These are phyloP conservation scores for Nigrospora oryzae DNA, from an alignment of 2,329 filamentous ascomycete genomes.

Conservation along the genomic window DNA sequence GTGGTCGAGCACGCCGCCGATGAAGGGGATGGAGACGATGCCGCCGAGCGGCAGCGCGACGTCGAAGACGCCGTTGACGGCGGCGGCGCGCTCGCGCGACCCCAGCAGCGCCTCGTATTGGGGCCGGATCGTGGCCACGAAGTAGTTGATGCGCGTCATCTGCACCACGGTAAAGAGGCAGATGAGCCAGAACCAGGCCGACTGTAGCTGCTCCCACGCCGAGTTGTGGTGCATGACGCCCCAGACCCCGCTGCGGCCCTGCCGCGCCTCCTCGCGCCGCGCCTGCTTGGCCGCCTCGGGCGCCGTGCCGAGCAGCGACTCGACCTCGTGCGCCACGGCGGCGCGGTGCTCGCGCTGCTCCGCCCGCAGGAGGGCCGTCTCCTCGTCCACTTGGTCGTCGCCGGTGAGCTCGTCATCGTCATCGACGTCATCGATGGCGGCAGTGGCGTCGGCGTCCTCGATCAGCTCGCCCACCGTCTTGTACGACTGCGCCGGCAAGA, in stretches of 20 bases:
- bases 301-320: conserved; percentile 58
- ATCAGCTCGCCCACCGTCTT: conserved; percentile 81
- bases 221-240: conserved; percentile 71
- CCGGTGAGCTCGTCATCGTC: conserved; percentile 20
- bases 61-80: conserved; percentile 80
- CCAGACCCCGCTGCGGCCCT: conserved; percentile 71
- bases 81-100: conserved; percentile 49
- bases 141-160: conserved; percentile 84
- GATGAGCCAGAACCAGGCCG: conserved; percentile 79
- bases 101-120: conserved; percentile 74
- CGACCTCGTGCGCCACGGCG: conserved; percentile 60
- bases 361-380: conserved; percentile 44
- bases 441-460: conserved; percentile 54
- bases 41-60: conserved; percentile 77
- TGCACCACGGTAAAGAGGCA: conserved; percentile 71
- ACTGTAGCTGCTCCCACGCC: conserved; percentile 64
- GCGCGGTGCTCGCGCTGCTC: conserved; percentile 53
- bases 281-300: conserved; percentile 53
- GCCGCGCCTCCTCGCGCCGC: conserved; percentile 60
- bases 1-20: conserved; percentile 71
- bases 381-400: conserved; percentile 51
- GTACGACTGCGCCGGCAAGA: conserved; percentile 71
- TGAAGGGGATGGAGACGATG: conserved; percentile 78
- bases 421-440: not conserved
- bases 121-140: conserved; percentile 75